A percentile compares a stretch with the other conserved stretches of the same genome.
phyloP scores from a whole-genome alignment of 2,329 filamentous ascomycete genomes.

The Claviceps humidiphila region DNA sequence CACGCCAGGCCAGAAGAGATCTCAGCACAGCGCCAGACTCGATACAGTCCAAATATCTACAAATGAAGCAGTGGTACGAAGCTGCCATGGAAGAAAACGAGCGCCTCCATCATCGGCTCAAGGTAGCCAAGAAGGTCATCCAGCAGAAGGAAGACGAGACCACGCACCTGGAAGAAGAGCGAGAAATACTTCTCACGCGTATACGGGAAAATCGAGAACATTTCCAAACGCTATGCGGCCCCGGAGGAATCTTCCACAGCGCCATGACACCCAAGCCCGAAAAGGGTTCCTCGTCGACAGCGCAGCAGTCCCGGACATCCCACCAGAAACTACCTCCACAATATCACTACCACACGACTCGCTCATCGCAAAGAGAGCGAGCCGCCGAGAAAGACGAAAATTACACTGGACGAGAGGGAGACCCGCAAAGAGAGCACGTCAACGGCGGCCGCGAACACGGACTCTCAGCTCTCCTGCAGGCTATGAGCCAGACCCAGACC shows the following conservation, averaged over 20 bases:
- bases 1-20: constrained; percentile 45
- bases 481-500: constrained; percentile 63
- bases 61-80: constrained; percentile 55
- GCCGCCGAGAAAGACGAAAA: neutral
- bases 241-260: constrained; percentile 53
- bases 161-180: constrained; percentile 57
- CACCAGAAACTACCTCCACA: neutral
- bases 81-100: constrained; percentile 53
- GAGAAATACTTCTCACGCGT: constrained; percentile 62
- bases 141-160: constrained; percentile 66
- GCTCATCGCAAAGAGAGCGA: constrained; percentile 11
- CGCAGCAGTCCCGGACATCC: constrained; percentile 31
- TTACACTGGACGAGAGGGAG: neutral
- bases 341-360: constrained; percentile 31
- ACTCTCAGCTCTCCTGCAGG: constrained; percentile 69
- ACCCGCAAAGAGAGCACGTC: constrained; percentile 15
- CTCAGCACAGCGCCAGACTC: constrained; percentile 38
- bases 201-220: constrained; percentile 86
- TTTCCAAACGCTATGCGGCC: constrained; percentile 64
- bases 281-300: constrained; percentile 18
- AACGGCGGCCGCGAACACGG: constrained; percentile 32
- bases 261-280: constrained; percentile 46
- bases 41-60: constrained; percentile 39
- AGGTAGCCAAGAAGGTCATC: constrained; percentile 65
- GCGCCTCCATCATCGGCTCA: constrained; percentile 48